Conservation (phyloP, 2,329 filamentous ascomycete genomes). For the Grosmannia huntii region DNA sequence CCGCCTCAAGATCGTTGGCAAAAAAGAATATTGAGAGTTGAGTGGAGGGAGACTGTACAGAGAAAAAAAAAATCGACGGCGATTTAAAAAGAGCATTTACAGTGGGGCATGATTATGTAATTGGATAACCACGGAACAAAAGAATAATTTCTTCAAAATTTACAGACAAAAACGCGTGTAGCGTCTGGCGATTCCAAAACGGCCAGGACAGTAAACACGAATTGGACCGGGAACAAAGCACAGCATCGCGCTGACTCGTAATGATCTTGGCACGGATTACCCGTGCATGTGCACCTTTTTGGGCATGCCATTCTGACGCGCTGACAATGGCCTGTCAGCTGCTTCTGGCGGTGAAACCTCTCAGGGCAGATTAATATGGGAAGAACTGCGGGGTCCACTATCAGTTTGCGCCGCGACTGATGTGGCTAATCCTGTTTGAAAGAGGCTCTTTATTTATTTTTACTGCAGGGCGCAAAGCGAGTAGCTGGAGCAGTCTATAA, state of each 20-base stretch:
- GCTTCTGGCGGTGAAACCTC: not conserved
- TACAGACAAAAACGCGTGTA: too few relatives aligned
- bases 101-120: not conserved
- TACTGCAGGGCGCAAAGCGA: not conserved
- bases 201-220: too few relatives aligned
- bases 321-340: not conserved
- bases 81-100: not conserved
- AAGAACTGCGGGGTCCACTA: not conserved
- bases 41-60: not conserved
- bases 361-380: not conserved
- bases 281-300: too few relatives aligned
- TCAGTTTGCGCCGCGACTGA: not conserved
- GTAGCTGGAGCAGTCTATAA: not conserved
- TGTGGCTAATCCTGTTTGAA: not conserved
- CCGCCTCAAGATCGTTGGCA: not conserved
- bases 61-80: not conserved
- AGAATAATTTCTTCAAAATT: too few relatives aligned
- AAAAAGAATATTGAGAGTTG: not conserved
- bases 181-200: too few relatives aligned
- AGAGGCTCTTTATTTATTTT: not conserved
- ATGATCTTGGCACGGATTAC: too few relatives aligned
- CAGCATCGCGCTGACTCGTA: too few relatives aligned
- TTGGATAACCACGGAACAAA: not conserved
- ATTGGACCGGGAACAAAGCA: too few relatives aligned
- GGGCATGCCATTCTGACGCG: not conserved